Base-by-base conservation (phyloP, 257 asterid genomes). In the Forsythia viridissima region DNA sequence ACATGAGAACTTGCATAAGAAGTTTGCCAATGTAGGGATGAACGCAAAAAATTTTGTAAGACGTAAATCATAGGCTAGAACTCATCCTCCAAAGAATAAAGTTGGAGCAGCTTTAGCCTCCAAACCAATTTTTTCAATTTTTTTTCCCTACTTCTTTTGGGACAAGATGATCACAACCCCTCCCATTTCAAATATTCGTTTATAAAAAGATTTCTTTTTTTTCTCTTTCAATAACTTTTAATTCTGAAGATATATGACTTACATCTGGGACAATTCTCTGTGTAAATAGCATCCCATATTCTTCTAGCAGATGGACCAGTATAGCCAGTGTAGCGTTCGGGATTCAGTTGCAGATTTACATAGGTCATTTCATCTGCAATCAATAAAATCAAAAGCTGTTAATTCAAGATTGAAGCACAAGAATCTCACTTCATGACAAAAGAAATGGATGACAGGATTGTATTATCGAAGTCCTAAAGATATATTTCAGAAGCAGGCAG, bases 301-400 rank as follows among this genome's bases (percentile, higher is more conserved):
- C 89, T 89, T 80, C 89, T 83, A 12, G 92, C 93, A 38, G 89
- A 87, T 48, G 97, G 90, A 71, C 97, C 94, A 37, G 77, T 72
- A 78, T 88, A 91, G 71, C 94, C 94, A 77, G 92, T 91, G 82
- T 84, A 90, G 51, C 91, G 89, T 73, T 91, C 94, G 43, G 92
- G 94, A 76, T 91, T 91, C 85, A 90, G 71, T 80, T 82, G 92
- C 75, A 90, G 89, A 80, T 88, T 88, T 18, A 90, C 94, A 80
- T 90, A 91, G 30, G 90, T 87, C 94, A 90, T 86, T 76, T 88
- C 91, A 77, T 79, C 97, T 91, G 91, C 84, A 86, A 79, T 48
- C n/a, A n/a, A 65, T 52, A 76, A 67, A 73, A 75, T 48, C 69
- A 85, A 44, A 73, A 21, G 77, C 65, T 24, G 13, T 46, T 57